Percentiles rank a stretch among this genome's conserved stretches.
Evolutionary conservation across 2,329 filamentous ascomycete genomes (phyloP).

Genomic region (Lachnum nothofagi): DNA sequence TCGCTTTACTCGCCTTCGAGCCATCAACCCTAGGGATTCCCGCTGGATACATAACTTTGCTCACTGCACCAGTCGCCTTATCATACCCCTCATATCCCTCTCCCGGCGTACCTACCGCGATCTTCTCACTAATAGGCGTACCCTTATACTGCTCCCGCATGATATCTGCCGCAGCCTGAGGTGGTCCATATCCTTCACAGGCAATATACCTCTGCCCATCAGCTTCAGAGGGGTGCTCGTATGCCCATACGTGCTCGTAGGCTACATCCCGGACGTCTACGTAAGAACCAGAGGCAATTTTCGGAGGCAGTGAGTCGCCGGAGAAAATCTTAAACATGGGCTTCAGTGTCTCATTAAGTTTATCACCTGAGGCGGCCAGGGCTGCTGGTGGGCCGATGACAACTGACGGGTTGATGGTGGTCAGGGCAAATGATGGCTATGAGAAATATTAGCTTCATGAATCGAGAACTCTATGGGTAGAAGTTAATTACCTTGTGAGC

Average conservation of each 20-base stretch:
- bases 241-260: slow-evolving; percentile 35
- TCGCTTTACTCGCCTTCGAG: slow-evolving; percentile 27
- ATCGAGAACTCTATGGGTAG: slow-evolving; percentile 33
- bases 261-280: slow-evolving; percentile 45
- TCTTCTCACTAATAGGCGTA: slow-evolving; percentile 29
- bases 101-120: slow-evolving; percentile 36
- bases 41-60: slow-evolving; percentile 11
- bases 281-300: slow-evolving; percentile 26
- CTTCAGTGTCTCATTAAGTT: slow-evolving; percentile 33
- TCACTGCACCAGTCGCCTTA: slow-evolving; percentile 19
- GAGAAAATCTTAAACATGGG: slow-evolving; percentile 35
- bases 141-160: slow-evolving; percentile 36
- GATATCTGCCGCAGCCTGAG: slow-evolving; percentile 41
- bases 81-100: slow-evolving; percentile 35
- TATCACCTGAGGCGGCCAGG: slow-evolving; percentile 27
- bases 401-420: slow-evolving; percentile 38
- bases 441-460: slow-evolving; percentile 9
- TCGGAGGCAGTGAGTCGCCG: slow-evolving; percentile 29
- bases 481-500: slow-evolving; percentile 29
- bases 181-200: slow-evolving; percentile 28
- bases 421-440: slow-evolving; percentile 37
- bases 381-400: slow-evolving; percentile 39
- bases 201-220: slow-evolving; percentile 41
- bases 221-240: slow-evolving; percentile 34
- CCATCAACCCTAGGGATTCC: slow-evolving; percentile 24